Evolutionary conservation across 2,329 filamentous ascomycete genomes (phyloP).

Genomic region (Alternaria brassicae): DNA sequence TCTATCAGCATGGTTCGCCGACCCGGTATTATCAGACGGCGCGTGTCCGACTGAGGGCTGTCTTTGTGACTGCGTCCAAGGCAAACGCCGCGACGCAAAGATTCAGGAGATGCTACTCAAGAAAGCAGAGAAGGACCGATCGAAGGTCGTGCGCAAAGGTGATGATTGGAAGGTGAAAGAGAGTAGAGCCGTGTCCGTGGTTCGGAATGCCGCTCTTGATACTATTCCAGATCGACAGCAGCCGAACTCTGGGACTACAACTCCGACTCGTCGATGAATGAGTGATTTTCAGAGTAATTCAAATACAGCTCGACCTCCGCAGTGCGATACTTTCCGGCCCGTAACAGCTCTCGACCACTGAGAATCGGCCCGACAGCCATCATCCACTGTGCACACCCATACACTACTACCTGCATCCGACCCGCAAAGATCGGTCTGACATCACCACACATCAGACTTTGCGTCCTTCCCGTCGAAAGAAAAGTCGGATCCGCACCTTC

Average conservation of each 20-base stretch:
- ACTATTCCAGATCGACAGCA: constrained; percentile 25
- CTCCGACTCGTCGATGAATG: constrained; percentile 3
- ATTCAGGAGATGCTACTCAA: constrained; percentile 37
- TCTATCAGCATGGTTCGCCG: constrained; percentile 62
- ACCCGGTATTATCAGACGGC: constrained; percentile 57
- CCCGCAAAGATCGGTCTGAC: constrained; percentile 1
- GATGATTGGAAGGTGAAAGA: constrained; percentile 54
- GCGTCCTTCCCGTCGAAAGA: not conserved
- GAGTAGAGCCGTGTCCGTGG: constrained; percentile 53
- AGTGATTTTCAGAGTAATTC: not conserved
- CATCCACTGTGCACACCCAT: not conserved
- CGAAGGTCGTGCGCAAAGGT: constrained; percentile 46
- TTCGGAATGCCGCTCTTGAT: constrained; percentile 42
- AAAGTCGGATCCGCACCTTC: not conserved
- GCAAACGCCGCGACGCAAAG: constrained; percentile 50
- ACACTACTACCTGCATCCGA: not conserved
- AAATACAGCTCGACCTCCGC: not conserved
- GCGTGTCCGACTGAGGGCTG: constrained; percentile 67
- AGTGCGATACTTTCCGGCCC: not conserved
- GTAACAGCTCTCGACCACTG: not conserved
- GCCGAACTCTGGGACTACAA: constrained; percentile 19
- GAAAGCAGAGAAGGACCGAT: constrained; percentile 46
- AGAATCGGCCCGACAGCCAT: not conserved
- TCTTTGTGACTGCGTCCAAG: constrained; percentile 65
- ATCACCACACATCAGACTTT: constrained; percentile 2